phyloP scores from a whole-genome alignment of 305 asterid species.

The Caryopteris hybrid region DNA sequence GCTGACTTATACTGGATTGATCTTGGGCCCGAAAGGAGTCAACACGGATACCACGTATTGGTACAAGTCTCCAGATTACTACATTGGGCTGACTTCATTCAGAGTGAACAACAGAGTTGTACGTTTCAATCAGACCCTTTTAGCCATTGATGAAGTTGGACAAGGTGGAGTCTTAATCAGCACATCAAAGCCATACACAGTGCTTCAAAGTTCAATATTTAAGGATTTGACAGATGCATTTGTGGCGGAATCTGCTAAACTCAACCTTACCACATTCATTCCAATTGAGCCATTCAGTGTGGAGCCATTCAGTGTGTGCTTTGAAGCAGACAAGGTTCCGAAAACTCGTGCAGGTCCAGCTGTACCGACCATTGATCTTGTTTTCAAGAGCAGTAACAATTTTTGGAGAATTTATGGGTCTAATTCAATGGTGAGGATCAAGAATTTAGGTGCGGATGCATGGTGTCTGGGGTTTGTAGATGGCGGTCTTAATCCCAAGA shows the following conservation, averaged over 20 bases:
- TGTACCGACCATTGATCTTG: slow-evolving; percentile 35
- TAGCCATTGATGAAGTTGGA: slow-evolving; percentile 32
- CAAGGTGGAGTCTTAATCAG: slow-evolving; percentile 49
- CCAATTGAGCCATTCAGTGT: slow-evolving; percentile 29
- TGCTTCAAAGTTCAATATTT: slow-evolving; percentile 28
- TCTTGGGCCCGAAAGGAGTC: slow-evolving; percentile 15
- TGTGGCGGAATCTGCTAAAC: slow-evolving; percentile 24
- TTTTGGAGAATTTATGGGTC: slow-evolving; percentile 35
- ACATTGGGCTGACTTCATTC: slow-evolving; percentile 37
- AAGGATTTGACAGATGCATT: slow-evolving; percentile 27
- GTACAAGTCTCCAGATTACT: slow-evolving; percentile 41
- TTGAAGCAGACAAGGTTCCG: slow-evolving; percentile 7
- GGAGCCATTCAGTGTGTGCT: slow-evolving; percentile 37
- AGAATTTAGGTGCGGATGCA: neutral
- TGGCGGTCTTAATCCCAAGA: slow-evolving; percentile 25
- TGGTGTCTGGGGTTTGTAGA: slow-evolving; percentile 38
- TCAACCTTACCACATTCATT: slow-evolving; percentile 18
- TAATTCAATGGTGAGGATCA: slow-evolving; percentile 38
- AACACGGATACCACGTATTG: slow-evolving; percentile 1
- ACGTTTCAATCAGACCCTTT: slow-evolving; percentile 21
- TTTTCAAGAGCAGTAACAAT: slow-evolving; percentile 16
- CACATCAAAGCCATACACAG: slow-evolving; percentile 31
- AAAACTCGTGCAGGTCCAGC: slow-evolving; percentile 20
- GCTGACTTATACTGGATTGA: slow-evolving; percentile 17
- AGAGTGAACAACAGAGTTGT: slow-evolving; percentile 27